Conservation (phyloP, 805 yeast genomes). For the Candida stauntonica region DNA sequence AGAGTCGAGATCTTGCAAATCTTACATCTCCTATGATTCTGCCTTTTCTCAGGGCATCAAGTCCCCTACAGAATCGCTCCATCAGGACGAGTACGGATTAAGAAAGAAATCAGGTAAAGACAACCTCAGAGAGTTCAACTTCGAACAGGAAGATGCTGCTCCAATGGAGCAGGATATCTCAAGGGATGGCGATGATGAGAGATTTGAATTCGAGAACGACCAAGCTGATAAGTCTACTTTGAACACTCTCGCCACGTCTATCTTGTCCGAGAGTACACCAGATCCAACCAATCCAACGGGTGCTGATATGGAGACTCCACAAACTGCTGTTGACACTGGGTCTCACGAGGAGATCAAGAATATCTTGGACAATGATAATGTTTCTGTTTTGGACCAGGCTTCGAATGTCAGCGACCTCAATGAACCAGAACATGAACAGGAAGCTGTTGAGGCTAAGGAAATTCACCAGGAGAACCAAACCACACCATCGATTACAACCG, state of each 20-base stretch:
- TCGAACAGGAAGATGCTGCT: constrained; percentile 22
- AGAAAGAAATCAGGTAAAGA: constrained; percentile 46
- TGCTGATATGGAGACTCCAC: constrained; percentile 3
- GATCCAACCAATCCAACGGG: constrained; percentile 2
- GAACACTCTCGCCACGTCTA: constrained; percentile 15
- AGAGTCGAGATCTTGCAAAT: constrained; percentile 26
- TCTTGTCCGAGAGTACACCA: constrained; percentile 19
- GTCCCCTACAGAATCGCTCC: not conserved
- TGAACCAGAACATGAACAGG: not conserved
- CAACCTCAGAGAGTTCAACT: constrained; percentile 44
- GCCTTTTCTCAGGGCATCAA: constrained; percentile 22
- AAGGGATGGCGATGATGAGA: constrained; percentile 18
- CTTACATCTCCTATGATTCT: constrained; percentile 60
- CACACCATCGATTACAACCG: too few relatives aligned
- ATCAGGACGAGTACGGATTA: constrained; percentile 24
- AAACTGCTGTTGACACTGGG: not conserved
- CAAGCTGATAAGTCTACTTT: constrained; percentile 13
- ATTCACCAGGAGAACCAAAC: too few relatives aligned
- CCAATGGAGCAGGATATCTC: constrained; percentile 3
- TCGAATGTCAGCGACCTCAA: not conserved
- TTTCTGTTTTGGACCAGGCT: not conserved
- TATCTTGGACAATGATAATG: constrained; percentile 1
- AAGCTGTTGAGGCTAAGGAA: too few relatives aligned
- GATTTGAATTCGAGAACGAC: constrained; percentile 13
- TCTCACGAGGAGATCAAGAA: not conserved